Evolutionary conservation across 2,329 filamentous ascomycete species (phyloP).

Genomic region (Trichoderma simmonsii): DNA sequence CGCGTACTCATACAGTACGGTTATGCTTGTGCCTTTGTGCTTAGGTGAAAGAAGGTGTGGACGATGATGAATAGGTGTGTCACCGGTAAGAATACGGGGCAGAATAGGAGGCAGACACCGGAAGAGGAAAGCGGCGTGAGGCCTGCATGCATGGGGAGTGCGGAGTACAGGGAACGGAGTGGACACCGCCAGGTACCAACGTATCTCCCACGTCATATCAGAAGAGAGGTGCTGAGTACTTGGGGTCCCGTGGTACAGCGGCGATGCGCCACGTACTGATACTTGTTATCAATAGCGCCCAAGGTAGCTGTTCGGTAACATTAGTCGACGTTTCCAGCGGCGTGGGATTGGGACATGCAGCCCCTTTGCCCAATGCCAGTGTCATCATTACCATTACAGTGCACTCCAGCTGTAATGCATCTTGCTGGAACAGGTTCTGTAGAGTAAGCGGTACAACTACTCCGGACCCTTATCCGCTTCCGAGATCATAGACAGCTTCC

Average conservation of each 20-base stretch:
- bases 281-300: not conserved
- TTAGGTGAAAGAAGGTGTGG: slow-evolving; percentile 8
- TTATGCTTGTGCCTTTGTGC: not conserved
- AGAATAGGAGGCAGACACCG: slow-evolving; percentile 16
- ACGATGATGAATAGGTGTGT: slow-evolving; percentile 5
- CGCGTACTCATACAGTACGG: not conserved
- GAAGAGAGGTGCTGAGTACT: not conserved
- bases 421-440: not conserved
- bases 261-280: not conserved
- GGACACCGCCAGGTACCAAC: not conserved
- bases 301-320: not conserved
- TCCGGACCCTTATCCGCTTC: not conserved
- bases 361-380: not conserved
- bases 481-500: not conserved
- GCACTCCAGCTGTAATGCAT: not conserved
- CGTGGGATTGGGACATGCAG: not conserved
- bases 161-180: slow-evolving; percentile 12
- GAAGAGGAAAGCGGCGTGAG: slow-evolving; percentile 15
- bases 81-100: slow-evolving; percentile 5
- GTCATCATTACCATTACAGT: not conserved
- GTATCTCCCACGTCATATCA: slow-evolving; percentile 3
- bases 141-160: slow-evolving; percentile 4
- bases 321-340: not conserved
- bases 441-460: not conserved
- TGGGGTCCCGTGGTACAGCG: not conserved